Conservation (phyloP, 2,329 filamentous ascomycete genomes). For the Pseudogymnoascus sp. region DNA sequence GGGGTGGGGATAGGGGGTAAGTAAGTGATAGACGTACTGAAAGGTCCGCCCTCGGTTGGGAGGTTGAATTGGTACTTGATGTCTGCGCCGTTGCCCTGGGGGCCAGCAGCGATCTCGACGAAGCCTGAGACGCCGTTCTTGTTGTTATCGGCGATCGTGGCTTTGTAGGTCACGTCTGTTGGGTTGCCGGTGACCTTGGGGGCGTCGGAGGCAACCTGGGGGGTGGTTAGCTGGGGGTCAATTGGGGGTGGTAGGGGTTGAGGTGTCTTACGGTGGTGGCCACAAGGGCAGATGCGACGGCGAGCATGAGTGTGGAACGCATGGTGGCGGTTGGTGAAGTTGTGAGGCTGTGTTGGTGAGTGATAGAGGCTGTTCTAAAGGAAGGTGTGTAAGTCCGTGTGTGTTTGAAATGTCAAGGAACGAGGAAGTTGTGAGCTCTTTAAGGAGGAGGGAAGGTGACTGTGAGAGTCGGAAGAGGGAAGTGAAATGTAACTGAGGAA, state of each 20-base stretch:
- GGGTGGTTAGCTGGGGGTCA: not conserved
- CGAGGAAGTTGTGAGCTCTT: not conserved
- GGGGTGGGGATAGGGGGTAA: not conserved
- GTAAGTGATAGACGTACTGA: constrained; percentile 22
- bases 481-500: not conserved
- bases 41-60: constrained; percentile 48
- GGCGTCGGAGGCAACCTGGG: not conserved
- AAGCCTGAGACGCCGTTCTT: constrained; percentile 41
- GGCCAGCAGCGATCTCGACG: constrained; percentile 36
- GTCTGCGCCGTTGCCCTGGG: constrained; percentile 44
- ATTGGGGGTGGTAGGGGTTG: not conserved
- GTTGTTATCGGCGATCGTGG: not conserved
- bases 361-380: not conserved
- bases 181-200: not conserved
- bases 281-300: not conserved
- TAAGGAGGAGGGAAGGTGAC: not conserved
- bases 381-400: not conserved
- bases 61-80: constrained; percentile 46
- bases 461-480: not conserved
- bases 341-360: not conserved
- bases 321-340: not conserved
- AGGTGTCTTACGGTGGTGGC: not conserved
- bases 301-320: constrained; percentile 1
- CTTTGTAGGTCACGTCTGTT: not conserved
- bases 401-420: not conserved